phyloP scores from a whole-genome alignment of 345 rosid genomes.

The Euphorbia tirucalli region DNA sequence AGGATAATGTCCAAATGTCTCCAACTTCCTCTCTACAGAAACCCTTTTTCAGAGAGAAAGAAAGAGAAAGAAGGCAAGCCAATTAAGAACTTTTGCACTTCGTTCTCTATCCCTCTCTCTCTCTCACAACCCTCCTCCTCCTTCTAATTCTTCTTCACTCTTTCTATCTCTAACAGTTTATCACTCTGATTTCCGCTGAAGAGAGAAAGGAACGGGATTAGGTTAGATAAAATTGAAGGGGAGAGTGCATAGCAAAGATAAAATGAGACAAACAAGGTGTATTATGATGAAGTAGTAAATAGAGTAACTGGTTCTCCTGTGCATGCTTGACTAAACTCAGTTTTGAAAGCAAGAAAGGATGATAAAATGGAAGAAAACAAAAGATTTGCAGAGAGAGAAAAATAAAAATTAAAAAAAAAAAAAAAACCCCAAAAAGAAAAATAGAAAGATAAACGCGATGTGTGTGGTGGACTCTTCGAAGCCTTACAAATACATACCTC shows the following conservation, averaged over 20 bases:
- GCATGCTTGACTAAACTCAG: constrained; percentile 17
- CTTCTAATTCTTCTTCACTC: no score
- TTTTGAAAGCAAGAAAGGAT: no score
- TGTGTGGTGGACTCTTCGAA: constrained; percentile 79
- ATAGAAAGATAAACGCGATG: constrained; percentile 38
- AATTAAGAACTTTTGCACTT: constrained; percentile 44
- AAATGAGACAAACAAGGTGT: no score
- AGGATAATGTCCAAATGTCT: constrained; percentile 54
- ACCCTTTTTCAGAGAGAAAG: constrained; percentile 35
- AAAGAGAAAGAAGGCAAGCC: constrained; percentile 48
- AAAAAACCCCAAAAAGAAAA: neutral
- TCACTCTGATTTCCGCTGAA: neutral
- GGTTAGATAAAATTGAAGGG: no score
- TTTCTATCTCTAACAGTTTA: no score
- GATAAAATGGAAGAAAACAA: constrained; percentile 18
- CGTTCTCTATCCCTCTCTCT: constrained; percentile 83
- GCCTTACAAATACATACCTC: constrained; percentile 64
- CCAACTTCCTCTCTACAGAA: constrained; percentile 51
- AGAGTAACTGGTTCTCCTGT: constrained; percentile 3
- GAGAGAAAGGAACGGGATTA: neutral
- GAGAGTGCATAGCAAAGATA: no score
- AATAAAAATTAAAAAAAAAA: neutral
- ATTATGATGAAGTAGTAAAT: no score
- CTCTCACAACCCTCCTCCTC: neutral
- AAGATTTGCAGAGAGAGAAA: constrained; percentile 14